Conservation (phyloP, 2,329 filamentous ascomycete species). For the Pochonia chlamydosporia region DNA sequence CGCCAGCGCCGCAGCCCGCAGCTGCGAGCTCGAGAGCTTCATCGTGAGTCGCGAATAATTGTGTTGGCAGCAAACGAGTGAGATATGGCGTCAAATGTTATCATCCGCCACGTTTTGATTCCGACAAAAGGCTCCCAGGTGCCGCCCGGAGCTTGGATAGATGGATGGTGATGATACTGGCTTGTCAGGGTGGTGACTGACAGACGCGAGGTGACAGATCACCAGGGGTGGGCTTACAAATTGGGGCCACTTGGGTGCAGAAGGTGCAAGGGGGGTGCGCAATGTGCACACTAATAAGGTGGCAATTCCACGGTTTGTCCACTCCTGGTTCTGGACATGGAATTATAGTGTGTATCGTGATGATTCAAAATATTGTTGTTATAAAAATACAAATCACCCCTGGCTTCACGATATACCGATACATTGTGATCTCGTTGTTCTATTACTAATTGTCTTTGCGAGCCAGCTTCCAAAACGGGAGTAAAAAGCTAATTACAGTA, state of each 20-base stretch:
- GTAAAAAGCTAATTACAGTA: neutral
- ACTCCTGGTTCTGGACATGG: too few relatives aligned
- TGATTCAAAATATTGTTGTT: too few relatives aligned
- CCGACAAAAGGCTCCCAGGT: too few relatives aligned
- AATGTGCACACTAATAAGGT: too few relatives aligned
- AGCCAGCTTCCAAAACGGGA: neutral
- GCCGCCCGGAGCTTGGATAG: neutral
- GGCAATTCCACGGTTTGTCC: too few relatives aligned
- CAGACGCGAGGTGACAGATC: neutral
- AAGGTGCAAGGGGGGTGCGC: too few relatives aligned
- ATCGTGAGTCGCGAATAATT: constrained; percentile 27
- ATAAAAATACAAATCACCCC: too few relatives aligned
- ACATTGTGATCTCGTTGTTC: neutral
- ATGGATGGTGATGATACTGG: constrained; percentile 4
- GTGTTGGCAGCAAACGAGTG: neutral
- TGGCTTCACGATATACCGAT: too few relatives aligned
- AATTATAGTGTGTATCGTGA: too few relatives aligned
- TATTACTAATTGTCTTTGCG: neutral
- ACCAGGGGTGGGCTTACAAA: constrained; percentile 4
- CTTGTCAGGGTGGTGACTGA: too few relatives aligned
- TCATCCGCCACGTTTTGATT: neutral
- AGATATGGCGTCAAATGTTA: neutral
- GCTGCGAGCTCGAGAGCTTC: constrained; percentile 42
- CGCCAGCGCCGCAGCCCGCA: constrained; percentile 43
- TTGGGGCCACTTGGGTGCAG: too few relatives aligned